Evolutionary conservation across 2,329 filamentous ascomycete species (phyloP).

Genomic region (Penicillium thymicola): DNA sequence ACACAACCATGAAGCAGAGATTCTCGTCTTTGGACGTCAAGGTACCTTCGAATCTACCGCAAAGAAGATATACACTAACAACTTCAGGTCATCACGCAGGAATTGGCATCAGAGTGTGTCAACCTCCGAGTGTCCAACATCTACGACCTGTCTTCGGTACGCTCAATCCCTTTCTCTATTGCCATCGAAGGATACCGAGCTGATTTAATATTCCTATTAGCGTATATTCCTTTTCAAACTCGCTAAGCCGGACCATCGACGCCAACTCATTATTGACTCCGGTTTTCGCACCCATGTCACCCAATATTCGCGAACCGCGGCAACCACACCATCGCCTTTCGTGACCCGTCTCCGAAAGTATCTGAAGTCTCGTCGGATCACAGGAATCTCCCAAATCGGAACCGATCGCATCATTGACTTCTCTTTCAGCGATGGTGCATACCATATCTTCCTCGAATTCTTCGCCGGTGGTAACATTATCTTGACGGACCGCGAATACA

Average conservation of each 20-base stretch:
- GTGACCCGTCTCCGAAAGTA: slow-evolving; percentile 81
- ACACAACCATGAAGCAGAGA: slow-evolving; percentile 53
- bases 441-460: slow-evolving; percentile 87
- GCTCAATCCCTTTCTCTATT: slow-evolving; percentile 12
- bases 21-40: slow-evolving; percentile 59
- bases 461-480: slow-evolving; percentile 95
- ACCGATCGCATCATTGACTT: slow-evolving; percentile 93
- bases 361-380: slow-evolving; percentile 81
- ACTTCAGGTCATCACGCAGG: slow-evolving; percentile 81
- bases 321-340: slow-evolving; percentile 78
- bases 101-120: slow-evolving; percentile 74
- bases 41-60: slow-evolving; percentile 33
- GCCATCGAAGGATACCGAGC: slow-evolving; percentile 6
- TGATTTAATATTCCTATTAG: slow-evolving; percentile 27
- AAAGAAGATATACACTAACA: slow-evolving; percentile 8
- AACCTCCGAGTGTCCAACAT: slow-evolving; percentile 84
- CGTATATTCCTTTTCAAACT: slow-evolving; percentile 96
- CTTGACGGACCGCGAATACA: slow-evolving; percentile 78
- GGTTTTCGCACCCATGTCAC: slow-evolving; percentile 96
- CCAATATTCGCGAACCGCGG: slow-evolving; percentile 81
- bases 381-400: slow-evolving; percentile 77
- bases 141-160: slow-evolving; percentile 84
- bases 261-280: slow-evolving; percentile 88
- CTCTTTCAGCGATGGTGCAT: slow-evolving; percentile 86
- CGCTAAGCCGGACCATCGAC: slow-evolving; percentile 80